Conservation (phyloP, 2,329 filamentous ascomycete species). For the Dactylellina leptospora region DNA sequence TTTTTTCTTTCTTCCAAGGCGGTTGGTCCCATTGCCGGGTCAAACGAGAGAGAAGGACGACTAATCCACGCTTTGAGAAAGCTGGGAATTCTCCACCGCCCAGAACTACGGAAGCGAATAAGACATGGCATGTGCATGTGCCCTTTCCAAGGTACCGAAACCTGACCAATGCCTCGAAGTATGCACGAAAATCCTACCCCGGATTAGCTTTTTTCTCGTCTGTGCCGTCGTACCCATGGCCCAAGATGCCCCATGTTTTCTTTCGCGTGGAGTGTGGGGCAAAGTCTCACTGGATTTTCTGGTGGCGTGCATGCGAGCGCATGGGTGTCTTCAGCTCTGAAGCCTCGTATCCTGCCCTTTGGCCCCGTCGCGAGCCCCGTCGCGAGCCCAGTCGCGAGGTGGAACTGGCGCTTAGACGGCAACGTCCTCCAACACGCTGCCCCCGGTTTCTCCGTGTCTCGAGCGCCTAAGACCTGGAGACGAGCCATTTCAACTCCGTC, state of each 20-base stretch:
- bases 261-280: slow-evolving; percentile 46
- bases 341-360: slow-evolving; percentile 26
- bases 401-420: slow-evolving; percentile 13
- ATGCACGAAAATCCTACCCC: slow-evolving; percentile 35
- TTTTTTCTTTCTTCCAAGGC: not conserved
- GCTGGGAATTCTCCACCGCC: slow-evolving; percentile 41
- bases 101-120: slow-evolving; percentile 39
- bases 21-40: not conserved
- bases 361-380: slow-evolving; percentile 18
- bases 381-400: not conserved
- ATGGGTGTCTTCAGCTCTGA: not conserved
- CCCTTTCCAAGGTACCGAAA: slow-evolving; percentile 24
- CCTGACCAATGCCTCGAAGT: slow-evolving; percentile 29
- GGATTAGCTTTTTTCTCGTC: slow-evolving; percentile 26
- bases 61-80: slow-evolving; percentile 3
- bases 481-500: slow-evolving; percentile 21
- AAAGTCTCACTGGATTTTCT: slow-evolving; percentile 26
- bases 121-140: slow-evolving; percentile 35
- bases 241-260: slow-evolving; percentile 19
- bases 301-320: slow-evolving; percentile 1
- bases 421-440: not conserved
- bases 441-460: slow-evolving; percentile 22
- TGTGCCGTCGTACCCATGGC: not conserved
- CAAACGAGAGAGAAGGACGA: too few relatives aligned
- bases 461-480: slow-evolving; percentile 31